These are phyloP conservation scores for Bolboschoenoplectus hybrid DNA, from an alignment of 202 grass and related monocot species.

Conservation along the genomic window DNA sequence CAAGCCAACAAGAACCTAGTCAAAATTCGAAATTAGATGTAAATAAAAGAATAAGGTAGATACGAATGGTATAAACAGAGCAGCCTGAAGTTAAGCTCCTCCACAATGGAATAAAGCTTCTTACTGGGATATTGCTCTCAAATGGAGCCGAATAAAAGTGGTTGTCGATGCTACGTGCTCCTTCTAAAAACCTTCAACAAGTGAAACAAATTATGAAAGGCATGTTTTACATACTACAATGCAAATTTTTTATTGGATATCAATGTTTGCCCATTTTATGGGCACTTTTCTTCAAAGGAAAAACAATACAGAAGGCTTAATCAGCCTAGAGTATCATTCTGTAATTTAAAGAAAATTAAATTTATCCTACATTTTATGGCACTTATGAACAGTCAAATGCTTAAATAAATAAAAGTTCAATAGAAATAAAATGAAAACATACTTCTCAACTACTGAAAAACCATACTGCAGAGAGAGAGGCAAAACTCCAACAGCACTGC, in stretches of 20 bases:
- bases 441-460: constrained; percentile 92
- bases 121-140: constrained; percentile 96
- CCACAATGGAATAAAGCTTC: constrained; percentile 38
- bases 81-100: constrained; percentile 31
- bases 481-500: constrained; percentile 95
- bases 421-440: constrained; percentile 44
- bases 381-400: not conserved
- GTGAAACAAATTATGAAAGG: constrained; percentile 35
- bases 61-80: constrained; percentile 24
- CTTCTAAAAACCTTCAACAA: constrained; percentile 88
- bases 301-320: not conserved
- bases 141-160: constrained; percentile 76
- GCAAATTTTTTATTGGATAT: not conserved
- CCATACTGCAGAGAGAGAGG: constrained; percentile 98
- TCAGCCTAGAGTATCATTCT: not conserved
- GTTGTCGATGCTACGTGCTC: constrained; percentile 81
- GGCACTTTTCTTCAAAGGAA: not conserved
- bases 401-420: constrained; percentile 23
- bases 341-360: not conserved
- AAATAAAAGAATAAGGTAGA: constrained; percentile 21
- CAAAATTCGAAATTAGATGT: constrained; percentile 35
- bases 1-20: constrained; percentile 95
- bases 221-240: constrained; percentile 20
- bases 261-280: not conserved
- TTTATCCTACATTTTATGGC: not conserved